Conservation (phyloP, 2,329 filamentous ascomycete species). For the Aspergillus pseudotamarii region DNA sequence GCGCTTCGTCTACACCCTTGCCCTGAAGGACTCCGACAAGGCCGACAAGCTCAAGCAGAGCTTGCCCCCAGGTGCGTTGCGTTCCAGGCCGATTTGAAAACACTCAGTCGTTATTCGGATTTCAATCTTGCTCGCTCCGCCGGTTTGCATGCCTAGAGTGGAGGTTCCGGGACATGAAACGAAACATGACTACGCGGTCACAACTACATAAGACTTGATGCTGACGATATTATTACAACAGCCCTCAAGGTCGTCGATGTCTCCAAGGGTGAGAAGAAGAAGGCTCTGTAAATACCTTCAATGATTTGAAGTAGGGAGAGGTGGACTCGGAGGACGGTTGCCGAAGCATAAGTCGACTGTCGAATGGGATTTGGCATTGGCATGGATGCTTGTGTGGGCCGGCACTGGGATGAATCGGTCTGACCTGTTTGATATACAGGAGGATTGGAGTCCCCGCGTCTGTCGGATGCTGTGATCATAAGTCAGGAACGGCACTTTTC, state of each 20-base stretch:
- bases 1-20: constrained; percentile 94
- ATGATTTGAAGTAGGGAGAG: constrained; percentile 26
- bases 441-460: constrained; percentile 30
- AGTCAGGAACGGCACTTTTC: constrained; percentile 19
- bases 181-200: background rate
- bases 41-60: constrained; percentile 99
- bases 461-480: constrained; percentile 26
- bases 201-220: constrained; percentile 1
- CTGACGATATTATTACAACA: constrained; percentile 32
- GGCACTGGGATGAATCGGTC: constrained; percentile 29
- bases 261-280: constrained; percentile 50
- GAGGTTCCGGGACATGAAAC: background rate
- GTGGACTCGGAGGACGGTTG: constrained; percentile 28
- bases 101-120: background rate
- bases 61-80: constrained; percentile 85
- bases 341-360: constrained; percentile 34
- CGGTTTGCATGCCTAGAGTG: background rate
- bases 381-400: constrained; percentile 35
- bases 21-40: constrained; percentile 98
- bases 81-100: constrained; percentile 7
- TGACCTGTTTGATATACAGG: constrained; percentile 7
- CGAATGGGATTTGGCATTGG: constrained; percentile 28
- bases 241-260: constrained; percentile 50
- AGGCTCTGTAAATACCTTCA: constrained; percentile 44
- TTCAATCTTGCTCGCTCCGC: background rate